A percentile compares a stretch with the other conserved stretches of the same genome.
phyloP scores from a whole-genome alignment of 2,329 filamentous ascomycete species.

The Nemania diffusa region DNA sequence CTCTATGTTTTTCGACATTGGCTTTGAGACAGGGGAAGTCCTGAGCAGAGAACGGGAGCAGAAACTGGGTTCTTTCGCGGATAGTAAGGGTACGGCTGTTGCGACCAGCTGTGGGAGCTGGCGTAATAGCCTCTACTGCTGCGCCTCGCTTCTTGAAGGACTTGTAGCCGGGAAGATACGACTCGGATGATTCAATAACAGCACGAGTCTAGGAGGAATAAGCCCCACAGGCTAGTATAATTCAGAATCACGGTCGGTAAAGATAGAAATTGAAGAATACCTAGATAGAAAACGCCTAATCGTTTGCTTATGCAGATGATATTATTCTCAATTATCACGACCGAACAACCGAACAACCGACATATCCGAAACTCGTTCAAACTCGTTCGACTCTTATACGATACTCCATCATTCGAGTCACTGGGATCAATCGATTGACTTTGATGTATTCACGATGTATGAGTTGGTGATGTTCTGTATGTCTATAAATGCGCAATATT shows the following conservation, averaged over 20 bases:
- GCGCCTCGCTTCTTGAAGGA: constrained; percentile 14
- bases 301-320: background rate
- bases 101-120: background rate
- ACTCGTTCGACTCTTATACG: constrained; percentile 21
- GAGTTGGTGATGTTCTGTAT: background rate
- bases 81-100: constrained; percentile 15
- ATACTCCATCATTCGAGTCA: constrained; percentile 2
- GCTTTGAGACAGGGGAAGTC: constrained; percentile 23
- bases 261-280: background rate
- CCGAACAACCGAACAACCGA: constrained; percentile 26
- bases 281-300: background rate
- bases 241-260: background rate
- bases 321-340: background rate
- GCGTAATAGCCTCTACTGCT: background rate
- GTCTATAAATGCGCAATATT: background rate
- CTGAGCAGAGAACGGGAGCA: constrained; percentile 30
- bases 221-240: background rate
- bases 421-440: constrained; percentile 4
- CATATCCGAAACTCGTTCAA: constrained; percentile 15
- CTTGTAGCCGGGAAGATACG: constrained; percentile 18
- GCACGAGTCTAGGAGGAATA: background rate
- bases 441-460: background rate
- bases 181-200: constrained; percentile 24
- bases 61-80: constrained; percentile 9
- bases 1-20: constrained; percentile 16